Evolutionary conservation across 2,329 filamentous ascomycete genomes (phyloP).

Genomic region (Hymenoscyphus repandus): DNA sequence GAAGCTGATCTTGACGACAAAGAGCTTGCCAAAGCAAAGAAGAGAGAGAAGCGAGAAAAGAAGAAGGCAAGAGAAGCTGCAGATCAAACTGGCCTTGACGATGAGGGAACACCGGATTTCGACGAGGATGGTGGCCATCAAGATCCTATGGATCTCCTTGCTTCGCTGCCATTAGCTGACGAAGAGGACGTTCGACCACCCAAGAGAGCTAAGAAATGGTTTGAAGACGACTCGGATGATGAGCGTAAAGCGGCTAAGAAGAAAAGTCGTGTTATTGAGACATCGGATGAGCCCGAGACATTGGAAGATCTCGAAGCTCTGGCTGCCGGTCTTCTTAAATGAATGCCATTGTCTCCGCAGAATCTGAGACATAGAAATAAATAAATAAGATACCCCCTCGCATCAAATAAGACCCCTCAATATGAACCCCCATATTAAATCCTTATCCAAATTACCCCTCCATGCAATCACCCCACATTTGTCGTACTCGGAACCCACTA

Average conservation of each 20-base stretch:
- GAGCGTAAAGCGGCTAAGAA: slow-evolving; percentile 40
- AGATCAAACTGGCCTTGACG: slow-evolving; percentile 39
- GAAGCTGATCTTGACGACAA: slow-evolving; percentile 81
- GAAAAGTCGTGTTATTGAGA: slow-evolving; percentile 53
- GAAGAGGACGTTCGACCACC: slow-evolving; percentile 48
- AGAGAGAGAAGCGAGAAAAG: slow-evolving; percentile 69
- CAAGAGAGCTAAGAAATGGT: slow-evolving; percentile 75
- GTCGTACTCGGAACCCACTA: background rate
- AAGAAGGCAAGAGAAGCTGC: slow-evolving; percentile 60
- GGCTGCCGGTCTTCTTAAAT: slow-evolving; percentile 65
- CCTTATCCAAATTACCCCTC: slow-evolving; percentile 1
- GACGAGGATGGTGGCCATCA: slow-evolving; percentile 38
- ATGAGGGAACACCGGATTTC: slow-evolving; percentile 24
- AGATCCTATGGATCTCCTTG: slow-evolving; percentile 52
- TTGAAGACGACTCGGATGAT: slow-evolving; percentile 58
- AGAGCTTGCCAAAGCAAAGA: slow-evolving; percentile 70
- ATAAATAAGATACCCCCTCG: slow-evolving; percentile 12
- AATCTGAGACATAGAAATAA: slow-evolving; percentile 10
- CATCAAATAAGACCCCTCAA: background rate
- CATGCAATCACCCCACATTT: background rate
- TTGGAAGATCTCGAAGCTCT: slow-evolving; percentile 74
- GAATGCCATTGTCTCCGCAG: background rate
- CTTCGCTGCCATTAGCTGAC: slow-evolving; percentile 48
- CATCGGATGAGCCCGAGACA: slow-evolving; percentile 67
- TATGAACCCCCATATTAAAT: background rate